Evolutionary conservation across 441 rosid species (phyloP).

Genomic region (Pelargonium australe): DNA sequence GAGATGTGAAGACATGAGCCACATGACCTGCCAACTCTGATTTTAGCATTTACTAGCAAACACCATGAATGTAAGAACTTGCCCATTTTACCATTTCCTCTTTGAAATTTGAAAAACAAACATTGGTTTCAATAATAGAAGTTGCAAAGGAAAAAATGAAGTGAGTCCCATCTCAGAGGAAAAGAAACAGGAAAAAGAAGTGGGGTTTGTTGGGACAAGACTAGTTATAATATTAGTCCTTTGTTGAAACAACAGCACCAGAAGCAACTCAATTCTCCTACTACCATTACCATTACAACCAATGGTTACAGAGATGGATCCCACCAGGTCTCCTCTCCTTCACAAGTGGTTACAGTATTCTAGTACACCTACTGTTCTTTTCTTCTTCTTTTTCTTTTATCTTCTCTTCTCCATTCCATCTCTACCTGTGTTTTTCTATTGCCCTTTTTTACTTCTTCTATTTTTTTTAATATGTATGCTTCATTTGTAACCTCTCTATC

Average conservation of each 20-base stretch:
- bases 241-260: constrained; percentile 24
- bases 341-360: no score
- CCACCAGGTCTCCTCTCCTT: neutral
- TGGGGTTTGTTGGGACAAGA: neutral
- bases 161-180: neutral
- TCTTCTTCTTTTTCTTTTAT: no score
- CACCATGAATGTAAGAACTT: no score
- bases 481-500: neutral
- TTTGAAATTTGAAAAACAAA: no score
- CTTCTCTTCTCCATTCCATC: no score
- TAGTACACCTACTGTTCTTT: no score
- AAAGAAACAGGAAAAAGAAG: neutral
- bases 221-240: neutral
- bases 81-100: no score
- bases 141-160: neutral
- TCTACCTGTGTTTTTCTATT: neutral
- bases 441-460: neutral
- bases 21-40: no score
- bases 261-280: neutral
- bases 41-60: no score
- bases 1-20: no score
- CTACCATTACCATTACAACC: neutral
- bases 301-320: neutral
- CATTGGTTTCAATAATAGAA: no score
- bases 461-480: neutral